phyloP scores from a whole-genome alignment of 257 asterid genomes.

The Capsicum baccatum region DNA sequence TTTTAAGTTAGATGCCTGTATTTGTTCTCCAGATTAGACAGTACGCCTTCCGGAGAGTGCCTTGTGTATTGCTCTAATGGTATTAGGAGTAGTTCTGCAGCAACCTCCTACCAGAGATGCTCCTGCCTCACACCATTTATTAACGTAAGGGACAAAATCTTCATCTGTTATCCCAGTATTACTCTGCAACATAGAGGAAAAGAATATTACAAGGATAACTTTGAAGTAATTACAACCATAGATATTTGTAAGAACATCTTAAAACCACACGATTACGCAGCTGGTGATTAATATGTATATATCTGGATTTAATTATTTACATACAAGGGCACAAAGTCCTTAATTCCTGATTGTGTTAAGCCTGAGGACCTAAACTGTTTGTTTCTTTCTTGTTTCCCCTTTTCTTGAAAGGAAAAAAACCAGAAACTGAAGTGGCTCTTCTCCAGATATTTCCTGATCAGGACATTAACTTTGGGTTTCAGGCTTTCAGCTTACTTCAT shows the following conservation, averaged over 20 bases:
- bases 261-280: background rate
- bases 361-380: background rate
- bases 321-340: background rate
- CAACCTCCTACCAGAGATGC: constrained; percentile 94
- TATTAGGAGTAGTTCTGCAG: constrained; percentile 85
- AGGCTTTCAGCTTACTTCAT: background rate
- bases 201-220: background rate
- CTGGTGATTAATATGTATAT: background rate
- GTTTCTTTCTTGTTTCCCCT: too few relatives aligned
- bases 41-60: constrained; percentile 45
- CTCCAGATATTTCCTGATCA: background rate
- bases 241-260: background rate
- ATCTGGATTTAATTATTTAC: background rate
- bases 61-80: constrained; percentile 58
- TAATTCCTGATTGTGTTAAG: constrained; percentile 14
- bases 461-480: background rate
- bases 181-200: constrained; percentile 56
- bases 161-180: constrained; percentile 74
- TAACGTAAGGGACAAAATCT: constrained; percentile 73
- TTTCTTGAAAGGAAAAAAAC: background rate
- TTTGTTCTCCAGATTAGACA: background rate
- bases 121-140: constrained; percentile 85
- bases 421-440: constrained; percentile 15
- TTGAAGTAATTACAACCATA: background rate
- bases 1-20: background rate